Conservation (phyloP, 441 rosid species). For the Pelargonium australe region DNA sequence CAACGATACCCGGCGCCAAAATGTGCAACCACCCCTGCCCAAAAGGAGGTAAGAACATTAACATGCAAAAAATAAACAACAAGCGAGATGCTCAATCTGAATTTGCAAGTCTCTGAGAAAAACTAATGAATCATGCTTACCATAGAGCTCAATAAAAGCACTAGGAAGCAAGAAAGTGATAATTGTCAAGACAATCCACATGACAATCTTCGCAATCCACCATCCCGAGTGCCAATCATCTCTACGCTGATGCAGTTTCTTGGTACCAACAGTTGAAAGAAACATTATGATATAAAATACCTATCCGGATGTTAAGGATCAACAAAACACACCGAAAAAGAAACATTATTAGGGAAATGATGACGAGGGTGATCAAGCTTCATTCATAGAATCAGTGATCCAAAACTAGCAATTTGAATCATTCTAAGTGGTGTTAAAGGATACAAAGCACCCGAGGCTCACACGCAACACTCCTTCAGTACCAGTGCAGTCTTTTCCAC, state of each 20-base stretch:
- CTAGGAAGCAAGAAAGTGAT: slow-evolving; percentile 68
- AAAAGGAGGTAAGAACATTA: slow-evolving; percentile 16
- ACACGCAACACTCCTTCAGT: slow-evolving; percentile 88
- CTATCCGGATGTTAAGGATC: slow-evolving; percentile 43
- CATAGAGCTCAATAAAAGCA: slow-evolving; percentile 60
- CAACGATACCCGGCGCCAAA: slow-evolving; percentile 91
- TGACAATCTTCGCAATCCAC: slow-evolving; percentile 65
- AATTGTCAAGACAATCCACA: slow-evolving; percentile 60
- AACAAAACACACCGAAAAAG: neutral
- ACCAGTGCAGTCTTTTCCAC: slow-evolving; percentile 68
- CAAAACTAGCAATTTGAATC: neutral
- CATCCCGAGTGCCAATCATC: slow-evolving; percentile 95
- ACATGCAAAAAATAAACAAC: neutral
- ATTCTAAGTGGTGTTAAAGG: slow-evolving; percentile 34
- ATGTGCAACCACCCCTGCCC: slow-evolving; percentile 90
- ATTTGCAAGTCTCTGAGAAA: neutral
- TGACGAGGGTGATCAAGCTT: neutral
- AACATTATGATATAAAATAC: slow-evolving; percentile 71
- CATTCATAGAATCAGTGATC: neutral
- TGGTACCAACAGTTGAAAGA: slow-evolving; percentile 60
- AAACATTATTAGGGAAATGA: neutral
- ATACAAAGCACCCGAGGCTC: slow-evolving; percentile 95
- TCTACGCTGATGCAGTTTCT: slow-evolving; percentile 52
- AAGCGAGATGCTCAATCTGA: slow-evolving; percentile 5
- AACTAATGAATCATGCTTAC: slow-evolving; percentile 32